Conservation (phyloP, 2,329 filamentous ascomycete genomes). For the Trichoderma lentiforme region DNA sequence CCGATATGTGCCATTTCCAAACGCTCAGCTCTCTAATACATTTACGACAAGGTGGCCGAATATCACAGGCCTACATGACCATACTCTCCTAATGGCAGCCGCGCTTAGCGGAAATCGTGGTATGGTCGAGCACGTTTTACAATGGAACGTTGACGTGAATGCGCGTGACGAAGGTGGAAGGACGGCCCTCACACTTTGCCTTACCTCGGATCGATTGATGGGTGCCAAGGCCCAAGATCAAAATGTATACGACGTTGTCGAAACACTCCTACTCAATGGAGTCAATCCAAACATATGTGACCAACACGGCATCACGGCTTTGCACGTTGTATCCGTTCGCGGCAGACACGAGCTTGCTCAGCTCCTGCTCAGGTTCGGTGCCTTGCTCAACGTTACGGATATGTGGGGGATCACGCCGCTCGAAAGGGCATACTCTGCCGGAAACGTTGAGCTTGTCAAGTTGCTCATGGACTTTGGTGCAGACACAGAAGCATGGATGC, state of each 20-base stretch:
- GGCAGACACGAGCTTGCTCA: conserved; percentile 13
- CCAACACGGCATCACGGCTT: conserved; percentile 7
- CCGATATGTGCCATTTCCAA: background rate
- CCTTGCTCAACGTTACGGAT: conserved; percentile 18
- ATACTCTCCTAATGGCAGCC: conserved; percentile 22
- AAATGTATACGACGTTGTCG: background rate
- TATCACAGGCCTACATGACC: background rate
- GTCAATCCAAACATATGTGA: conserved; percentile 8
- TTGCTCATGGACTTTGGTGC: conserved; percentile 21
- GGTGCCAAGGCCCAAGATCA: background rate
- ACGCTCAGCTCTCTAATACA: background rate
- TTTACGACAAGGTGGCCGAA: background rate
- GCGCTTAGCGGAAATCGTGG: conserved; percentile 15
- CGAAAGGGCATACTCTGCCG: conserved; percentile 16
- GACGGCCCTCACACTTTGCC: conserved; percentile 1
- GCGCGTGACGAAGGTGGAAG: conserved; percentile 20
- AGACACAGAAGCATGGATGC: conserved; percentile 17
- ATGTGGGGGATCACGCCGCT: conserved; percentile 18
- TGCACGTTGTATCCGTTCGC: conserved; percentile 9
- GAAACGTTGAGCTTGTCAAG: conserved; percentile 10
- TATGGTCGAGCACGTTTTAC: conserved; percentile 21
- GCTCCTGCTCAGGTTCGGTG: conserved; percentile 20
- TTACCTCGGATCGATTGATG: conserved; percentile 15
- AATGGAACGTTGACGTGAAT: conserved; percentile 20
- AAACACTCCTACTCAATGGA: conserved; percentile 8